These are phyloP conservation scores for Myxozyma vanderwaltii DNA, from an alignment of 805 yeast species.

Conservation along the genomic window DNA sequence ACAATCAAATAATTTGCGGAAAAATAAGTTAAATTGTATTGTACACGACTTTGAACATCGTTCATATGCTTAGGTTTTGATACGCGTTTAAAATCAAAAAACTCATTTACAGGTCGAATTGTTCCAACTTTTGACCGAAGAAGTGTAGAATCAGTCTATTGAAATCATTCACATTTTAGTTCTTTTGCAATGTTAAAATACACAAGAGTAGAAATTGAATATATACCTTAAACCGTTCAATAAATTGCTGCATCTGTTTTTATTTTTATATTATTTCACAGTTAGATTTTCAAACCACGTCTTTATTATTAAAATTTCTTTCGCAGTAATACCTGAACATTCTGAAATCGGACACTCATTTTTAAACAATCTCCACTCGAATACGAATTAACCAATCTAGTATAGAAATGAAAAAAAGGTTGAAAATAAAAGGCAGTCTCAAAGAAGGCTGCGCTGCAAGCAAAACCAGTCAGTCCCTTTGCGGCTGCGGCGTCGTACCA, in stretches of 20 bases:
- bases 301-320: neutral
- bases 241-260: slow-evolving; percentile 32
- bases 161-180: neutral
- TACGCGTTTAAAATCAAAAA: slow-evolving; percentile 84
- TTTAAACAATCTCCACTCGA: neutral
- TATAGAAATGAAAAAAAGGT: neutral
- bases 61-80: slow-evolving; percentile 88
- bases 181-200: neutral
- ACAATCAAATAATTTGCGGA: slow-evolving; percentile 82
- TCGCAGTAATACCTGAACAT: slow-evolving; percentile 21
- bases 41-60: slow-evolving; percentile 85
- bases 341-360: slow-evolving; percentile 26
- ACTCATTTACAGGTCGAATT: slow-evolving; percentile 86
- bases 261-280: neutral
- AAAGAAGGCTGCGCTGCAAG: neutral
- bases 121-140: slow-evolving; percentile 25
- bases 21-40: slow-evolving; percentile 83
- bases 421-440: neutral
- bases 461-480: neutral
- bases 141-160: slow-evolving; percentile 29
- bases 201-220: neutral
- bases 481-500: too few species aligned
- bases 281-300: neutral
- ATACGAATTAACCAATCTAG: too few species aligned
- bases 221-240: slow-evolving; percentile 32